Conservation (phyloP, 768 basidiomycete species). For the Naganishia friedmannii region DNA sequence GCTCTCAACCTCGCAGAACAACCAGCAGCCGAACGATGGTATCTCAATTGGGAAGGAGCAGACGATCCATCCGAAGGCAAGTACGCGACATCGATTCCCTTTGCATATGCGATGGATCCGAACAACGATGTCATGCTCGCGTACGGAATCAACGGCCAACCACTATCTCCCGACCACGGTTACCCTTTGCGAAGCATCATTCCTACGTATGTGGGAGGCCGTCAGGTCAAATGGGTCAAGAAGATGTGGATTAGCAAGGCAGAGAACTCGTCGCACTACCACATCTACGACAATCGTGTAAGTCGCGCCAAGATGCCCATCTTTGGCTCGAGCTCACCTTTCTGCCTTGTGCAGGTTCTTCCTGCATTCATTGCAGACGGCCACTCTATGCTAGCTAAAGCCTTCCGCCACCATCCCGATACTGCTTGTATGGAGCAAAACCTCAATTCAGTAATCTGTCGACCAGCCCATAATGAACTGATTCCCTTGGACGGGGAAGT, state of each 20-base stretch:
- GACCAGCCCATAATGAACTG: slow-evolving; percentile 23
- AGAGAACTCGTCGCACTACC: slow-evolving; percentile 25
- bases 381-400: slow-evolving; percentile 21
- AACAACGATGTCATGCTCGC: slow-evolving; percentile 30
- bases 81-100: slow-evolving; percentile 30
- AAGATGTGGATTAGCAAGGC: slow-evolving; percentile 29
- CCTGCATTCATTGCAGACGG: slow-evolving; percentile 25
- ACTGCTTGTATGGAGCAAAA: slow-evolving; percentile 28
- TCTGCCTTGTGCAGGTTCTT: slow-evolving; percentile 1
- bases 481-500: slow-evolving; percentile 18
- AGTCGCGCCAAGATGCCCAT: background rate
- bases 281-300: slow-evolving; percentile 18
- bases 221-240: slow-evolving; percentile 32
- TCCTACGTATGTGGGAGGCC: slow-evolving; percentile 26
- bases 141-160: slow-evolving; percentile 30
- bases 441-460: slow-evolving; percentile 27
- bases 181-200: slow-evolving; percentile 29
- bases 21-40: slow-evolving; percentile 20
- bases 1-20: background rate
- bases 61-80: slow-evolving; percentile 31
- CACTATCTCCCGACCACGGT: slow-evolving; percentile 28
- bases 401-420: slow-evolving; percentile 28
- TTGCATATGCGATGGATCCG: slow-evolving; percentile 27
- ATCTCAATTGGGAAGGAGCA: slow-evolving; percentile 24
- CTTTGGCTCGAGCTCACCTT: background rate